Evolutionary conservation across 805 yeast species (phyloP).

Genomic region (Zygosaccharomyces lentus): DNA sequence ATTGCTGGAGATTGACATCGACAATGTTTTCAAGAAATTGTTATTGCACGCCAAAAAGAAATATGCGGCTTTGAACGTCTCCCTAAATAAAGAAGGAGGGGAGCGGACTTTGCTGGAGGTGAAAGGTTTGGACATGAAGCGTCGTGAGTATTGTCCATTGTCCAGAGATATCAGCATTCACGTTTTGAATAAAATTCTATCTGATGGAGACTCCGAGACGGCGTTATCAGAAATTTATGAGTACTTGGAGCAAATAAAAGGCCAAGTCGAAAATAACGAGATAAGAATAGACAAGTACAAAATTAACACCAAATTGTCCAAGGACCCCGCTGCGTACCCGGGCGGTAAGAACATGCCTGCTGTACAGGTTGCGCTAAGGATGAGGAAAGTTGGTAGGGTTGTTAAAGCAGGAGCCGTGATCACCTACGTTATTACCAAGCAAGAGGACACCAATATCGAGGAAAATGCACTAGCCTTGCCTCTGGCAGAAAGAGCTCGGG

Average conservation of each 20-base stretch:
- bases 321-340: slow-evolving; percentile 82
- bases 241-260: slow-evolving; percentile 58
- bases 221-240: slow-evolving; percentile 68
- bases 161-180: slow-evolving; percentile 83
- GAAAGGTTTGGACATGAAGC: slow-evolving; percentile 93
- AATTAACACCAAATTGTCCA: slow-evolving; percentile 83
- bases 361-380: slow-evolving; percentile 83
- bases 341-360: slow-evolving; percentile 79
- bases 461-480: slow-evolving; percentile 20
- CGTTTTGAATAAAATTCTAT: slow-evolving; percentile 65
- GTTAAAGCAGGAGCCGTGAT: slow-evolving; percentile 87
- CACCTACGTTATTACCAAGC: slow-evolving; percentile 69
- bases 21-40: slow-evolving; percentile 81
- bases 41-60: slow-evolving; percentile 93
- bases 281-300: slow-evolving; percentile 64
- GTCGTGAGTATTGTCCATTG: slow-evolving; percentile 92
- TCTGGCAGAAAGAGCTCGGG: slow-evolving; percentile 78
- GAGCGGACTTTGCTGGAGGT: slow-evolving; percentile 68
- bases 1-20: slow-evolving; percentile 88
- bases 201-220: slow-evolving; percentile 70
- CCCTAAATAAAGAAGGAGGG: slow-evolving; percentile 48
- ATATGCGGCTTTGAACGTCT: slow-evolving; percentile 83
- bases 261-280: slow-evolving; percentile 54
- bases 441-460: slow-evolving; percentile 31
- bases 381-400: slow-evolving; percentile 78